Evolutionary conservation across 257 asterid species (phyloP).

Genomic region (Primulina tabacum): DNA sequence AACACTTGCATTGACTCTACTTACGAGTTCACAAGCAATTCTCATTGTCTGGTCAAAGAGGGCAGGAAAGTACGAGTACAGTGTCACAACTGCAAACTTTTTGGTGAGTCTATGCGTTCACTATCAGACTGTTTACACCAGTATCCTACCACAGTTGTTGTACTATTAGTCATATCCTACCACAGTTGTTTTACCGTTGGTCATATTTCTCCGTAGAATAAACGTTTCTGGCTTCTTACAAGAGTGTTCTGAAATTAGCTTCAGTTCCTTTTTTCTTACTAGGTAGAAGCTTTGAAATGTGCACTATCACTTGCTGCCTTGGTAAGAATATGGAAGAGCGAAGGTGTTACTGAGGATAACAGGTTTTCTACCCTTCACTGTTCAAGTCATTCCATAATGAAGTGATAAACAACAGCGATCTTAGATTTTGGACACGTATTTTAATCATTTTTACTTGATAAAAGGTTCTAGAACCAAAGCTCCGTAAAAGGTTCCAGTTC

Average conservation of each 20-base stretch:
- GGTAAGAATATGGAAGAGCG: conserved; percentile 77
- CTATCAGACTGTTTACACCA: conserved; percentile 1
- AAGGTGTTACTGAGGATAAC: conserved; percentile 91
- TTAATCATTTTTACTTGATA: conserved; percentile 2
- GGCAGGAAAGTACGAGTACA: conserved; percentile 96
- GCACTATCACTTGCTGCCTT: conserved; percentile 83
- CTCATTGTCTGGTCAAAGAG: conserved; percentile 99
- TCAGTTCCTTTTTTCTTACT: conserved; percentile 27
- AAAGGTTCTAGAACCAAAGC: conserved; percentile 3
- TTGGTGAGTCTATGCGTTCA: conserved; percentile 60
- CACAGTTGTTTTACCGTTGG: conserved; percentile 8
- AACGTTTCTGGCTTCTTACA: conserved; percentile 6
- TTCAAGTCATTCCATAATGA: conserved; percentile 17
- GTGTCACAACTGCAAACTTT: conserved; percentile 97
- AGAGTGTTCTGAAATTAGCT: conserved; percentile 26
- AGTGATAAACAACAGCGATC: conserved; percentile 10
- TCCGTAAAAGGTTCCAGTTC: neutral
- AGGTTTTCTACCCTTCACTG: conserved; percentile 43
- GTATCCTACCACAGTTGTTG: conserved; percentile 15
- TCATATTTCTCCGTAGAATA: neutral
- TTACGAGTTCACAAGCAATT: conserved; percentile 98
- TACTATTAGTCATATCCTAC: neutral
- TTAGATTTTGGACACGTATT: conserved; percentile 3
- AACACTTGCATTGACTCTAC: conserved; percentile 78
- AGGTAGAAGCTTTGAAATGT: conserved; percentile 97